Conservation (phyloP, 2,329 filamentous ascomycete species). For the Knufia petricola region DNA sequence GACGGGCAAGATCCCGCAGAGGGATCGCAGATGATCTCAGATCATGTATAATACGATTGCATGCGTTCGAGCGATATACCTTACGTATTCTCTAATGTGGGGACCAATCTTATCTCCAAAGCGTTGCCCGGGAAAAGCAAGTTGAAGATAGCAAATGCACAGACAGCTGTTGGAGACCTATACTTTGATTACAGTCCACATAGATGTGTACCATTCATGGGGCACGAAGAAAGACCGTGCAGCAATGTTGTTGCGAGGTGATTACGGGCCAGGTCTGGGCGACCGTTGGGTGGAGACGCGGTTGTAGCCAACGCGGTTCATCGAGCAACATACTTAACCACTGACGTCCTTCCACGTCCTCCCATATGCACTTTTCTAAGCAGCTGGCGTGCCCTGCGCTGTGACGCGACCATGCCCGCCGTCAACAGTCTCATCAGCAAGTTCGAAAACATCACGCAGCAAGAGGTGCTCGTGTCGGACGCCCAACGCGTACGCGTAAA, state of each 20-base stretch:
- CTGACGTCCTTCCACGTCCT: neutral
- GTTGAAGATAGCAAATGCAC: too few species aligned
- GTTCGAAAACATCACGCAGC: slow-evolving; percentile 7
- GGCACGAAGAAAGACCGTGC: neutral
- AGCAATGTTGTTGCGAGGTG: slow-evolving; percentile 9
- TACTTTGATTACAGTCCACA: too few species aligned
- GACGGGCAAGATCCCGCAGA: slow-evolving; percentile 12
- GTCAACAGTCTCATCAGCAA: slow-evolving; percentile 6
- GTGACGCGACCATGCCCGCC: slow-evolving; percentile 1
- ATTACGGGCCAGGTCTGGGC: neutral
- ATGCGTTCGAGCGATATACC: slow-evolving; percentile 8
- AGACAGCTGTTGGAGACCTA: neutral
- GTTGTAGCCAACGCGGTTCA: neutral
- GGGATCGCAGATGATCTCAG: slow-evolving; percentile 13
- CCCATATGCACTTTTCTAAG: neutral
- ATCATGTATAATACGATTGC: slow-evolving; percentile 1
- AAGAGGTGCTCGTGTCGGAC: neutral
- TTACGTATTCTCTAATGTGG: slow-evolving; percentile 3
- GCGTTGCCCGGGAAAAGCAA: slow-evolving; percentile 5
- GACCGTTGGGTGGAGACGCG: slow-evolving; percentile 1
- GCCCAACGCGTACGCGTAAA: slow-evolving; percentile 6
- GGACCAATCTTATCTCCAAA: neutral
- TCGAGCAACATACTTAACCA: slow-evolving; percentile 3
- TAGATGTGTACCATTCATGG: too few species aligned
- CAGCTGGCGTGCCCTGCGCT: neutral